Evolutionary conservation across 1,139 yeast species (phyloP).

Genomic region (Candida tropicalis): DNA sequence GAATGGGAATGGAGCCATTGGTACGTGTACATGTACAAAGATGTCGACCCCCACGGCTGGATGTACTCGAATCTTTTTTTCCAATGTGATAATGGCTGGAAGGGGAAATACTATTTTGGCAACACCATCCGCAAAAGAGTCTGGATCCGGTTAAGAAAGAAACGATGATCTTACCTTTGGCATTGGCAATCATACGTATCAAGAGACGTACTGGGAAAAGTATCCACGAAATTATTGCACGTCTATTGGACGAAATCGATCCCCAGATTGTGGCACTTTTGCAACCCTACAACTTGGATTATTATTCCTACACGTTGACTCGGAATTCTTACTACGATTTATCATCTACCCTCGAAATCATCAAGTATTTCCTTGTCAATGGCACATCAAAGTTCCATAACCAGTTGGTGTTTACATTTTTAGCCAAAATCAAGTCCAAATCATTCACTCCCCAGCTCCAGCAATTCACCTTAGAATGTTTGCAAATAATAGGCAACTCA

Average conservation of each 20-base stretch:
- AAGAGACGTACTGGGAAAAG: slow-evolving; percentile 5
- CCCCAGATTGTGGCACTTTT: slow-evolving; percentile 7
- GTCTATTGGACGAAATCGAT: slow-evolving; percentile 12
- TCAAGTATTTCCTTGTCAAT: slow-evolving; percentile 12
- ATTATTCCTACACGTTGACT: slow-evolving; percentile 10
- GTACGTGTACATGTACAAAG: slow-evolving; percentile 72
- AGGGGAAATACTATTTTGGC: slow-evolving; percentile 57
- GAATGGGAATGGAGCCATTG: slow-evolving; percentile 72
- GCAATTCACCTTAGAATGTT: slow-evolving; percentile 9
- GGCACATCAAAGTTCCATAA: slow-evolving; percentile 10
- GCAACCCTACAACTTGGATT: slow-evolving; percentile 11
- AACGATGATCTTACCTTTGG: slow-evolving; percentile 13
- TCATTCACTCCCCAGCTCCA: slow-evolving; percentile 8
- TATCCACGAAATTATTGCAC: slow-evolving; percentile 7
- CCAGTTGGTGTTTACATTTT: slow-evolving; percentile 9
- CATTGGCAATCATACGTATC: slow-evolving; percentile 16
- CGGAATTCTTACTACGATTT: slow-evolving; percentile 4
- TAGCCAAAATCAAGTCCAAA: slow-evolving; percentile 4
- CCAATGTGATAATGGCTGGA: slow-evolving; percentile 51
- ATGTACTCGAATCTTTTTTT: slow-evolving; percentile 55
- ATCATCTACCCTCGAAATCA: slow-evolving; percentile 4
- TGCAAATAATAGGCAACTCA: slow-evolving; percentile 7
- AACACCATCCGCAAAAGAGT: slow-evolving; percentile 60
- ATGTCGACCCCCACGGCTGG: slow-evolving; percentile 83
- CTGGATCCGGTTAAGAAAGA: slow-evolving; percentile 50